Evolutionary conservation across 2,329 filamentous ascomycete species (phyloP).

Genomic region (Pyricularia grisea): DNA sequence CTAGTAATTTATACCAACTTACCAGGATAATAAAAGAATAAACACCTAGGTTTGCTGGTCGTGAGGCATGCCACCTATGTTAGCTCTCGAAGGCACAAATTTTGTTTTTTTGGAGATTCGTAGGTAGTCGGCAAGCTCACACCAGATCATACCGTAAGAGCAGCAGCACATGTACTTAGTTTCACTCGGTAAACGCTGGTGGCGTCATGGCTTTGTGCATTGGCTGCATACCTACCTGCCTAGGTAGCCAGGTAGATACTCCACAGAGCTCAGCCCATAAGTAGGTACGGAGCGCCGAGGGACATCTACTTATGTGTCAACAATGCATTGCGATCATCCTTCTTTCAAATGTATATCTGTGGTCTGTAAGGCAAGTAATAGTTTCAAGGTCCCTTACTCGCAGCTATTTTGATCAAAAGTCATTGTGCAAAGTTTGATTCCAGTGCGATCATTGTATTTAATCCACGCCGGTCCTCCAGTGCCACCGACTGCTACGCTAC

Average conservation of each 20-base stretch:
- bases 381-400: not conserved
- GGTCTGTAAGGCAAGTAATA: not conserved
- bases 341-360: not conserved
- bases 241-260: too few relatives aligned
- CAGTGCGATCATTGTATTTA: not conserved
- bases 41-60: too few relatives aligned
- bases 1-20: not conserved
- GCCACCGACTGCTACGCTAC: not conserved
- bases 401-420: not conserved
- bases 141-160: not conserved
- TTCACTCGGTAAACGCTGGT: not conserved
- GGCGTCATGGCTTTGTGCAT: not conserved
- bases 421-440: not conserved
- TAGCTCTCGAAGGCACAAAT: not conserved
- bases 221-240: too few relatives aligned
- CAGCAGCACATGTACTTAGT: not conserved
- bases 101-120: too few relatives aligned
- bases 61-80: not conserved
- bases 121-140: not conserved
- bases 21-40: not conserved
- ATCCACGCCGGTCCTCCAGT: too few relatives aligned
- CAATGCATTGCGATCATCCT: not conserved
- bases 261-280: too few relatives aligned
- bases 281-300: not conserved
- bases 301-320: not conserved